Evolutionary conservation across 352 stramenopile genomes (phyloP), one percentile per base, ranked within the genome.

Genomic region (Globisporangium mamillatum): DNA sequence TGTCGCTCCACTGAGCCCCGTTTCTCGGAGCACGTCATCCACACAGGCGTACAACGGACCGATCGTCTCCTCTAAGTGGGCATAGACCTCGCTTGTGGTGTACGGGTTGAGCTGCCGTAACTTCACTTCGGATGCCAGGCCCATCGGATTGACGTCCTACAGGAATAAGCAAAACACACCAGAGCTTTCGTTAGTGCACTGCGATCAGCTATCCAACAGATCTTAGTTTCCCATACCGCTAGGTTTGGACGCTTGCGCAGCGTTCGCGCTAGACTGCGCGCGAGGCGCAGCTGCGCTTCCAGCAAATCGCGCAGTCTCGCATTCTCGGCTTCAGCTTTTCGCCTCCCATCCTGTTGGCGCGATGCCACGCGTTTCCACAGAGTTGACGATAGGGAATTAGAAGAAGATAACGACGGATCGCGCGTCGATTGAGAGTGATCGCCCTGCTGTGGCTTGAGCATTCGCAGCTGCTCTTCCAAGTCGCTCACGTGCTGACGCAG

Each of bases 401-500:
- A 29, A 29, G 25, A 29, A 29, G 25, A 29, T 29, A 3, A 29
- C 25, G 25, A 29, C 25, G 25, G 25, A 25, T 18, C 2, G 18
- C 4, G 22, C 7, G 20, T n/a, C 20, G 36, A 41, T 41, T 41
- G 34, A 32, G 52, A 20, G n/a, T 18, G 52, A 4, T 12, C 3
- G 4, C 14, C 27, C 8, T 32, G 3, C 1, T 9, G 1, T 29
- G 24, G 41, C 27, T 69, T 65, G 4, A 65, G 60, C 20, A 58
- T n/a, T 4, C 18, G 9, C 3, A 65, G 41, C 46, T 65, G 10
- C 16, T 65, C 60, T n/a, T 65, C 60, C 41, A 65, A 18, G n/a
- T 65, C 41, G 18, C 36, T 57, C 60, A 65, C 60, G 14, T 65
- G 24, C 46, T 54, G 38, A 16, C 60, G 60, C 2, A 65, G 46